Base-by-base conservation (phyloP, 139 green algal genomes). In the Prasinococcaceae sp. region DNA sequence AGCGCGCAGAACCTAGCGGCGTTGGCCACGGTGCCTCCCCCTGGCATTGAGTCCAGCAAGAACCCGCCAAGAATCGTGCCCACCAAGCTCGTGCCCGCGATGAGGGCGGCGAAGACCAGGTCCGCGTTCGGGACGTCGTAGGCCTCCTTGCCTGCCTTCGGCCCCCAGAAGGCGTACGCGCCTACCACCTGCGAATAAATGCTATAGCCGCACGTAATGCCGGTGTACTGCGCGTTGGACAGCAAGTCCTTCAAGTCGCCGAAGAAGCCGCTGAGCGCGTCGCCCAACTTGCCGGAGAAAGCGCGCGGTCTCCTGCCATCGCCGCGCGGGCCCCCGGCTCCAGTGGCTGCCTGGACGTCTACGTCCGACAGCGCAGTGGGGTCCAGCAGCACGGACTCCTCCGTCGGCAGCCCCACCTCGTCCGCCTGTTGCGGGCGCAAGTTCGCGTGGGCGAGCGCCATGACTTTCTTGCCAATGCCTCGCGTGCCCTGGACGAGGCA, bases 91-190 rank as follows among this genome's bases (percentile, higher is more conserved):
- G 85, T 86, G 4, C 85, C 2, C 6, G 94, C 82, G 0, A 86
- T 96, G 17, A 96, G 69, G 9, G 51, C 77, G 2, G 86, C 87
- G 69, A 96, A 93, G 0, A 75, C 65, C 29, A 85, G 39, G 55
- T 96, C 87, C 12, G 84, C 83, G 0, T 61, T 60, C 19, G 35
- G 28, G 10, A 86, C 53, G 2, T 58, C 17, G 38, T 84, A 93
- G 38, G 85, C 55, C 0, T 70, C 56, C 23, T 61, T 59, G 10
- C 64, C 77, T 10, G 74, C 75, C 49, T 79, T 82, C 14, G 77
- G 80, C 2, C 82, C 84, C 71, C 80, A 90, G 62, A 76, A 92
- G 0, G 78, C 76, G 48, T 82, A 85, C 9, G 81, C 71, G 0
- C 85, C 85, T 24, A 94, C 39, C 39, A 46, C 39, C 20, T 9